phyloP scores from a whole-genome alignment of 2,329 filamentous ascomycete species.

The Stagonosporopsis cucurbitacearum region DNA sequence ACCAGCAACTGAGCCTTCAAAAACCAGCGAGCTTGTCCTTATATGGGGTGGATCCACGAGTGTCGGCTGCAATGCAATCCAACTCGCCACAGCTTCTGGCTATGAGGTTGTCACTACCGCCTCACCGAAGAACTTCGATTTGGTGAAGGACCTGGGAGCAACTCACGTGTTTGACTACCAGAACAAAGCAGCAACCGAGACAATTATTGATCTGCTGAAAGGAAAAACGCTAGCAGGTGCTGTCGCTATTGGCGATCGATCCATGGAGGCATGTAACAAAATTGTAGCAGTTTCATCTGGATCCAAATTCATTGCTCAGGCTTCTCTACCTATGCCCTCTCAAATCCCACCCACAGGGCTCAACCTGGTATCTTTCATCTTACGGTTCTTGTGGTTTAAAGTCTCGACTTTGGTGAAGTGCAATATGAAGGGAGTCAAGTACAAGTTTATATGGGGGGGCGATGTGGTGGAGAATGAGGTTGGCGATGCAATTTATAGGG shows the following conservation, averaged over 20 bases:
- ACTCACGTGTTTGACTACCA: conserved; percentile 57
- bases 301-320: conserved; percentile 21
- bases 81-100: conserved; percentile 55
- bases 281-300: conserved; percentile 17
- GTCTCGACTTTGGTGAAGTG: conserved; percentile 18
- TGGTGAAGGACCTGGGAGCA: conserved; percentile 55
- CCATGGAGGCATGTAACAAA: conserved; percentile 20
- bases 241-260: conserved; percentile 39
- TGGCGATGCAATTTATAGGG: conserved; percentile 2
- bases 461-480: conserved; percentile 11
- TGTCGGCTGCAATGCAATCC: conserved; percentile 47
- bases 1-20: conserved; percentile 33
- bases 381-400: conserved; percentile 13
- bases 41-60: no score
- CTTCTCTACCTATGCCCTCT: conserved; percentile 8
- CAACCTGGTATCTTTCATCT: conserved; percentile 7
- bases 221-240: conserved; percentile 45
- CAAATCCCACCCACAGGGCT: conserved; percentile 14
- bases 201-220: conserved; percentile 46
- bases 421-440: conserved; percentile 15
- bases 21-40: no score
- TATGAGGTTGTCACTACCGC: conserved; percentile 54
- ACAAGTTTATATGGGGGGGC: conserved; percentile 18
- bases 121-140: conserved; percentile 55
- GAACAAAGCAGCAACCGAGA: conserved; percentile 21